These are phyloP conservation scores for Diddensiella caesifluorescens DNA, from an alignment of 805 yeast genomes.

Conservation along the genomic window DNA sequence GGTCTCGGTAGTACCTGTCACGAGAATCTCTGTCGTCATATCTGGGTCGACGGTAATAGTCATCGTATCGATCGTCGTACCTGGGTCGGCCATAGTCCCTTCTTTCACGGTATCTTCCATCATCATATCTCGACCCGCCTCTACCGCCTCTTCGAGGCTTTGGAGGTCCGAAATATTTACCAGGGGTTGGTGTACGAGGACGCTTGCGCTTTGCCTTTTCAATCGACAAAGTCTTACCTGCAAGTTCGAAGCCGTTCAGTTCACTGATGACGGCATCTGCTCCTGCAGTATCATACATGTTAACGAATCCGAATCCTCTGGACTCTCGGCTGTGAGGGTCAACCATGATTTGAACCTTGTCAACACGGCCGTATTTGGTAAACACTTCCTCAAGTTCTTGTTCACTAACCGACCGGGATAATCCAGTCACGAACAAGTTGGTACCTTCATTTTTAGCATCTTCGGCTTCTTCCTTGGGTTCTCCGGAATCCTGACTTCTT, in stretches of 20 bases:
- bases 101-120: constrained; percentile 18
- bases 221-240: constrained; percentile 40
- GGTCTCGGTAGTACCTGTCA: constrained; percentile 22
- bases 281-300: constrained; percentile 38
- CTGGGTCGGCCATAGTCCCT: constrained; percentile 17
- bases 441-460: constrained; percentile 32
- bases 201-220: constrained; percentile 40
- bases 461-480: constrained; percentile 13
- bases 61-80: constrained; percentile 20
- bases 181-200: constrained; percentile 37
- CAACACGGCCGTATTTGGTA: constrained; percentile 27
- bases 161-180: constrained; percentile 34
- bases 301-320: constrained; percentile 50
- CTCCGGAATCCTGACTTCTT: constrained; percentile 3
- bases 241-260: constrained; percentile 39
- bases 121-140: constrained; percentile 20
- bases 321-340: constrained; percentile 42
- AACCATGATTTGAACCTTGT: constrained; percentile 37
- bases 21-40: constrained; percentile 25
- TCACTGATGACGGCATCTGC: constrained; percentile 43
- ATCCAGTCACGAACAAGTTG: constrained; percentile 33
- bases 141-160: constrained; percentile 22
- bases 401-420: constrained; percentile 29
- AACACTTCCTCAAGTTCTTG: constrained; percentile 27
- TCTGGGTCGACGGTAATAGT: constrained; percentile 20